Evolutionary conservation across 2,329 filamentous ascomycete species (phyloP).

Genomic region (Daldinia sp.): DNA sequence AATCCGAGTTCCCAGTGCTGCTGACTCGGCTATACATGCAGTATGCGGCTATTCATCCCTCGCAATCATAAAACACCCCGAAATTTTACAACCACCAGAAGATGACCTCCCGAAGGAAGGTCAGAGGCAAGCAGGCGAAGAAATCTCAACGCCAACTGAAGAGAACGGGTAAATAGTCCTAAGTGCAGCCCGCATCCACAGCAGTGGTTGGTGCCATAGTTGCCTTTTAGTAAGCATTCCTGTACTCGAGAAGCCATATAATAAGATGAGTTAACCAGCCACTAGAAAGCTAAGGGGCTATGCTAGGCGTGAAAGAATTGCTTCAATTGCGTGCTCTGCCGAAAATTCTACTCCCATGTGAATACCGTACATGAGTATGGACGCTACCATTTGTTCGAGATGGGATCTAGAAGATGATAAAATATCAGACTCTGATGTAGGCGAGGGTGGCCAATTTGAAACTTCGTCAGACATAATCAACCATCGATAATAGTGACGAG

Average conservation of each 20-base stretch:
- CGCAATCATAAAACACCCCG: background rate
- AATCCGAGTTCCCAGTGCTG: background rate
- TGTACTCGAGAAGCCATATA: background rate
- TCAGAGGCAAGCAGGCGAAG: background rate
- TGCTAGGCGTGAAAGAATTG: background rate
- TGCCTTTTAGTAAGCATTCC: background rate
- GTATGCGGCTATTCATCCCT: background rate
- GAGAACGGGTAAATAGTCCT: background rate
- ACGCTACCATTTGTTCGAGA: background rate
- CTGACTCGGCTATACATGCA: background rate
- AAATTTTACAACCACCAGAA: too few relatives aligned
- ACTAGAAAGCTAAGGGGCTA: background rate
- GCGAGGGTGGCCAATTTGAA: background rate
- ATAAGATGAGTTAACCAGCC: background rate
- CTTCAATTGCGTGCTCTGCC: background rate
- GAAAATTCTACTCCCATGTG: background rate
- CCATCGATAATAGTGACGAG: background rate
- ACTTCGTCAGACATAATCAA: background rate
- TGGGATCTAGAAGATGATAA: background rate
- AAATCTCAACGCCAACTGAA: background rate
- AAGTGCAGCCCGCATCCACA: background rate
- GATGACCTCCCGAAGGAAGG: background rate
- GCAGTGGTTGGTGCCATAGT: background rate
- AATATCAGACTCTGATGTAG: background rate
- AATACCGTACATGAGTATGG: background rate